Evolutionary conservation across 768 basidiomycete genomes (phyloP), one percentile per base, ranked within the genome.

Genomic region (Amylocystis lapponica): DNA sequence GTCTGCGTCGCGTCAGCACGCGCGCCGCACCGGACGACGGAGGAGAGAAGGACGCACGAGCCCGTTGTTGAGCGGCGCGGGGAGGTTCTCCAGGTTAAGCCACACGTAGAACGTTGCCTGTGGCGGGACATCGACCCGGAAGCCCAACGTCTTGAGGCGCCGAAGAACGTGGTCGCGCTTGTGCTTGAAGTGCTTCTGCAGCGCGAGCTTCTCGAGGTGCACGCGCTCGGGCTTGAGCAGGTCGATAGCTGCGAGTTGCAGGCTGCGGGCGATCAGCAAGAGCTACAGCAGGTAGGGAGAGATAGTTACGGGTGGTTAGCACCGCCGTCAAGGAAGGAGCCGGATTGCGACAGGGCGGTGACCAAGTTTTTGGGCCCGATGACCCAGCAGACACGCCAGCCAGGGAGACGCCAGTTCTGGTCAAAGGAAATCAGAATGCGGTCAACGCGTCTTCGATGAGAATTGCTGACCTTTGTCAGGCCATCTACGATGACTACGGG

Each of bases 381-480:
- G 25, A 96, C 91, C 93, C 87, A 91, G 66, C 90, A 94, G 30
- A 93, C 70, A 51, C 94, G 78, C 91, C 91, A 97, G 27, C 94
- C 94, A 8, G 93, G 92, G 43, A 94, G 80, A 55, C 93, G 82
- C 85, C 87, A 95, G 64, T 93, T 93, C 86, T 96, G 63, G 4
- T 57, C 52, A 27, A 57, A 30, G 16, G 58, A 54, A 36, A 60
- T 59, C 23, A 66, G 20, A 5, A 20, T 43, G 4, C 13, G 2
- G 21, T 32, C 31, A 27, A 12, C 19, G 1, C 7, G 21, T 12
- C 13, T 14, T 37, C 33, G 6, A 26, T 23, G 34, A 10, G 17
- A 17, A n/a, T 12, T 22, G 22, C 52, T 17, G 39, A 82, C 89
- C 75, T 95, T 97, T 4, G 93, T 96, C 38, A 96, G 73, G 29